Evolutionary conservation across 2,329 filamentous ascomycete species (phyloP), one percentile per base, ranked within the genome.

Genomic region (Sporothrix curviconia): DNA sequence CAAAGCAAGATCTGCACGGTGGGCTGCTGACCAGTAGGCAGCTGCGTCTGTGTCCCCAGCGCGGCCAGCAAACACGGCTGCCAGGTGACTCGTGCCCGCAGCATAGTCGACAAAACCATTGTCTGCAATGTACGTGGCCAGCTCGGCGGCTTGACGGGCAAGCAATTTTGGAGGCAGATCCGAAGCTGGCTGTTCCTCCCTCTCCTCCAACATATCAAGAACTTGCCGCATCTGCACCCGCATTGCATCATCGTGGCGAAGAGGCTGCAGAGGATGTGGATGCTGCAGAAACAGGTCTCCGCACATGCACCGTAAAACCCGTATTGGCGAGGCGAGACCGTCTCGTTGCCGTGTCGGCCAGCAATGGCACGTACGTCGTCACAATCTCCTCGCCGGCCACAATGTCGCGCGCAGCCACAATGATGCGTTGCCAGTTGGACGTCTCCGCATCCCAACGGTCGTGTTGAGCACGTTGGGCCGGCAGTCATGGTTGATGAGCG

Each of bases 401-500:
- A 30, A 75, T 67, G 25, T 70, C 66, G 5, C 64, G 63, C 51
- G 69, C 69, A 1, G 67, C 62, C 37, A 60, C 47, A n/a, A 73
- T 69, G 15, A 73, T 65, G 2, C 68, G 17, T 6, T 34, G 47
- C 14, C 22, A 50, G 2, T 15, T 9, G 15, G 8, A 36, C 12
- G 44, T n/a, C 2, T 9, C 19, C 8, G 9, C n/a, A 56, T 64
- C 24, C 17, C 24, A n/a, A 2, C 40, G 39, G 60, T 58, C 28
- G 46, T 43, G 30, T 62, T 74, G 57, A 62, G 64, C 1, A 72
- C 69, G 54, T 74, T 75, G 1, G 72, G 71, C 30, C 64, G 68
- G 64, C 73, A 75, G 17, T 63, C 66, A 62, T 75, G 73, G 56
- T 74, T 75, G 66, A 74, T 69, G 30, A 71, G 70, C 5, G 70